phyloP scores from a whole-genome alignment of 1,139 yeast species.

The Protomyces arabidopsidicola region DNA sequence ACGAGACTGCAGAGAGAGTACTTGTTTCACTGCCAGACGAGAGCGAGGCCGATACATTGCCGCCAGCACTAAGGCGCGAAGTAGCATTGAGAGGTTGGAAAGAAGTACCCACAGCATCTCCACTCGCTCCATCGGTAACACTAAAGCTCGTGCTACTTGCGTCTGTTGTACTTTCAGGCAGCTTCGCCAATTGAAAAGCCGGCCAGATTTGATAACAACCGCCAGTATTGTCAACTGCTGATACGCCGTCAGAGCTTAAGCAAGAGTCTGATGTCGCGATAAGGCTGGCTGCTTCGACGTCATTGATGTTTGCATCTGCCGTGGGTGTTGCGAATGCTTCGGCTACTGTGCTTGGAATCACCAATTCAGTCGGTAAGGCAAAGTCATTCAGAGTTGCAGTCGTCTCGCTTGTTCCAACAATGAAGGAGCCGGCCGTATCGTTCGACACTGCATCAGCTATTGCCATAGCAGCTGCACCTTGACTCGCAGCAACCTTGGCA shows the following conservation, averaged over 20 bases:
- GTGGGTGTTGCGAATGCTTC: background rate
- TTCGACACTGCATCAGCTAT: background rate
- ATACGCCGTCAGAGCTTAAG: background rate
- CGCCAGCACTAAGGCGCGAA: background rate
- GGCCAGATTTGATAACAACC: background rate
- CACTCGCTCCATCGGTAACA: background rate
- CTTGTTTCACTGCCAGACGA: background rate
- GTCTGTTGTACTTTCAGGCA: background rate
- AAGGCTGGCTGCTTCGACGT: background rate
- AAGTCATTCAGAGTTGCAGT: background rate
- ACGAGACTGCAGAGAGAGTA: background rate
- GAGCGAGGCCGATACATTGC: background rate
- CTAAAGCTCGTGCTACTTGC: background rate
- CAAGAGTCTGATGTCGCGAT: background rate
- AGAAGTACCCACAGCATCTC: background rate
- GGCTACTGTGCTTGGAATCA: background rate
- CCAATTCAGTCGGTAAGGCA: background rate
- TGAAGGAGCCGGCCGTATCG: background rate
- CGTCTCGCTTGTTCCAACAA: background rate
- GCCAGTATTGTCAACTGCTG: background rate
- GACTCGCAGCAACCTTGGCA: background rate
- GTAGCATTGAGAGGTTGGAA: background rate
- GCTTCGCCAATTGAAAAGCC: background rate
- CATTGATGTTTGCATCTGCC: background rate
- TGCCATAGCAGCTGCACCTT: constrained; percentile 1